Conservation (phyloP, 2,329 filamentous ascomycete genomes). For the Zasmidium citrigriseum region DNA sequence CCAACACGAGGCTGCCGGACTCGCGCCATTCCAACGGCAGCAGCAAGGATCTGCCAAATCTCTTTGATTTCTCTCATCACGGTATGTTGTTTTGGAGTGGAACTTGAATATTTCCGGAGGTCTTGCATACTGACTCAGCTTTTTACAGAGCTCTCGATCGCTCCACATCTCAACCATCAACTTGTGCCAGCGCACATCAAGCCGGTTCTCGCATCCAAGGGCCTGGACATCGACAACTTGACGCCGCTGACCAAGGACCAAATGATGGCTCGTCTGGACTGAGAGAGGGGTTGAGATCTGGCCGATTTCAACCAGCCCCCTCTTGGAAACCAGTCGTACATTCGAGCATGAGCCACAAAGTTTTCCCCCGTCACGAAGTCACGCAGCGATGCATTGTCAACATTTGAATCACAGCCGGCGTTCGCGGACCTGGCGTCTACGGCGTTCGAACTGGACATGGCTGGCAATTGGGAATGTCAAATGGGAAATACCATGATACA, state of each 20-base stretch:
- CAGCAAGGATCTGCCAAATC: constrained; percentile 75
- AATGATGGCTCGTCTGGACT: constrained; percentile 98
- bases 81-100: constrained; percentile 58
- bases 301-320: background rate
- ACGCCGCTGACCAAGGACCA: constrained; percentile 88
- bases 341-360: background rate
- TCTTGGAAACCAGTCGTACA: background rate
- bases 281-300: constrained; percentile 34
- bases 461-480: background rate
- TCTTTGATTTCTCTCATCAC: constrained; percentile 93
- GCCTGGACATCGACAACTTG: constrained; percentile 89
- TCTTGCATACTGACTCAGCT: constrained; percentile 11
- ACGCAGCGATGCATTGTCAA: constrained; percentile 36
- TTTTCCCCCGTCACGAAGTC: constrained; percentile 41
- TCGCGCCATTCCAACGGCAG: constrained; percentile 84
- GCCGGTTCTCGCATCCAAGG: constrained; percentile 70
- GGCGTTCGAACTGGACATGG: constrained; percentile 19
- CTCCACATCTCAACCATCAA: constrained; percentile 80
- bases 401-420: constrained; percentile 25
- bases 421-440: constrained; percentile 31
- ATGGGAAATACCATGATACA: constrained; percentile 16
- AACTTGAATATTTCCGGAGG: background rate
- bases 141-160: constrained; percentile 85
- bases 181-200: constrained; percentile 84
- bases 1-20: constrained; percentile 87